These are phyloP conservation scores for Syncephalis plumigaleata DNA, from an alignment of 371 early-diverging fungal genomes.

Conservation along the genomic window DNA sequence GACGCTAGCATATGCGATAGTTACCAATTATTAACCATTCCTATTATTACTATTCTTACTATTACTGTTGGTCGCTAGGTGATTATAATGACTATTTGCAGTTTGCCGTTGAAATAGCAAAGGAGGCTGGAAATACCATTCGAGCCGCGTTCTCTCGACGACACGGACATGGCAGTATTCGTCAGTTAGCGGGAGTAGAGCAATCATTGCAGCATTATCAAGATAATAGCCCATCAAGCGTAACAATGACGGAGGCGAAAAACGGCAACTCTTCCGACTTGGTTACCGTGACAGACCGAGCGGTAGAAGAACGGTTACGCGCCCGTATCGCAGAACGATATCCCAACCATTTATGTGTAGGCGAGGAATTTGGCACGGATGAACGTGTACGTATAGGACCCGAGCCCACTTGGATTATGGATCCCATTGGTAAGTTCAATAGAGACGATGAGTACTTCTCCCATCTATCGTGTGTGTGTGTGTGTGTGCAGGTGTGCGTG, in stretches of 20 bases:
- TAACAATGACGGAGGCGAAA: slow-evolving; percentile 8
- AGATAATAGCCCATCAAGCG: too few relatives aligned
- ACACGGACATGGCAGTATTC: too few relatives aligned
- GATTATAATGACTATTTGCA: background rate
- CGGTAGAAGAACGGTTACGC: slow-evolving; percentile 56
- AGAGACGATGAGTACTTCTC: too few relatives aligned
- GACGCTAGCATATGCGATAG: too few relatives aligned
- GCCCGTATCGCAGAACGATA: slow-evolving; percentile 30
- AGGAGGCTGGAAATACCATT: slow-evolving; percentile 1
- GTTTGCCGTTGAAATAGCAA: background rate
- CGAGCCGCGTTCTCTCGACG: slow-evolving; percentile 1
- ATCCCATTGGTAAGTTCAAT: slow-evolving; percentile 52
- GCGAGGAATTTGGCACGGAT: slow-evolving; percentile 59
- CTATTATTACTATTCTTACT: too few relatives aligned
- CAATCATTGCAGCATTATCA: too few relatives aligned
- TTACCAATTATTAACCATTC: too few relatives aligned
- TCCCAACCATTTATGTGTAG: slow-evolving; percentile 61
- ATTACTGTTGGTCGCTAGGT: too few relatives aligned
- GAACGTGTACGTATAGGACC: slow-evolving; percentile 42
- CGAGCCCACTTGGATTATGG: slow-evolving; percentile 81
- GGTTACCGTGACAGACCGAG: slow-evolving; percentile 70
- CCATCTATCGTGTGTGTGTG: too few relatives aligned
- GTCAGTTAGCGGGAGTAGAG: too few relatives aligned
- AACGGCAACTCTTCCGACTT: slow-evolving; percentile 61
- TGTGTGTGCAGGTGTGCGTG: too few relatives aligned